Percentiles rank a stretch among this genome's conserved stretches.
Conservation (phyloP, 805 yeast genomes). For the Wickerhamomyces mucosus region DNA sequence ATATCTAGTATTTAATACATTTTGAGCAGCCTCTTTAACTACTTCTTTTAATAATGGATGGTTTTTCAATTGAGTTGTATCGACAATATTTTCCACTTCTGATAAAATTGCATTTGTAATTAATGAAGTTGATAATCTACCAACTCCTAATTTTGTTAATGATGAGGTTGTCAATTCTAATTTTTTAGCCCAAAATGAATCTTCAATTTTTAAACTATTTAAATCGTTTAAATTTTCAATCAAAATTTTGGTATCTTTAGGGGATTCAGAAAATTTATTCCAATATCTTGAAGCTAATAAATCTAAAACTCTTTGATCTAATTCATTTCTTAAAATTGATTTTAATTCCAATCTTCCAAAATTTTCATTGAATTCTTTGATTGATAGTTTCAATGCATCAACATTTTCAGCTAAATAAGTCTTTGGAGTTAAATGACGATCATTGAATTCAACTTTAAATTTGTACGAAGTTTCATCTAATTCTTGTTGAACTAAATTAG, state of each 20-base stretch:
- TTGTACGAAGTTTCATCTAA: conserved; percentile 87
- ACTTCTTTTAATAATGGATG: conserved; percentile 83
- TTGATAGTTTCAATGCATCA: conserved; percentile 74
- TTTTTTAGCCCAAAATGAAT: conserved; percentile 80
- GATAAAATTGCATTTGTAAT: conserved; percentile 72
- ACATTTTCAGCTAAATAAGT: conserved; percentile 88
- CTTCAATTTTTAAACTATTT: conserved; percentile 49
- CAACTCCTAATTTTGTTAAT: conserved; percentile 88
- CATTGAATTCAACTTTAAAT: conserved; percentile 95
- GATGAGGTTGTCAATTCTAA: conserved; percentile 77
- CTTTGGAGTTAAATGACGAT: conserved; percentile 86
- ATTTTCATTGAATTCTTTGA: conserved; percentile 76
- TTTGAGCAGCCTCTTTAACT: conserved; percentile 75
- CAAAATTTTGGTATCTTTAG: conserved; percentile 14
- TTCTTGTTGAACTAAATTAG: conserved; percentile 76
- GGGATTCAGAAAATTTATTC: conserved; percentile 42
- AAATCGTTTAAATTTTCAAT: conserved; percentile 45
- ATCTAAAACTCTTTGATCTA: conserved; percentile 86
- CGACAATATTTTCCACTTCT: conserved; percentile 68
- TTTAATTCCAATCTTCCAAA: conserved; percentile 80
- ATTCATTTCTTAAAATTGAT: conserved; percentile 66
- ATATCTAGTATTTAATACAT: conserved; percentile 68
- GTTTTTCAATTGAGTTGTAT: conserved; percentile 63
- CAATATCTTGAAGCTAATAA: conserved; percentile 85
- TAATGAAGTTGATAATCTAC: conserved; percentile 76